Percentiles rank a stretch among this genome's conserved stretches.
Evolutionary conservation across 2,329 filamentous ascomycete genomes (phyloP).

Genomic region (Leptographium procerum): DNA sequence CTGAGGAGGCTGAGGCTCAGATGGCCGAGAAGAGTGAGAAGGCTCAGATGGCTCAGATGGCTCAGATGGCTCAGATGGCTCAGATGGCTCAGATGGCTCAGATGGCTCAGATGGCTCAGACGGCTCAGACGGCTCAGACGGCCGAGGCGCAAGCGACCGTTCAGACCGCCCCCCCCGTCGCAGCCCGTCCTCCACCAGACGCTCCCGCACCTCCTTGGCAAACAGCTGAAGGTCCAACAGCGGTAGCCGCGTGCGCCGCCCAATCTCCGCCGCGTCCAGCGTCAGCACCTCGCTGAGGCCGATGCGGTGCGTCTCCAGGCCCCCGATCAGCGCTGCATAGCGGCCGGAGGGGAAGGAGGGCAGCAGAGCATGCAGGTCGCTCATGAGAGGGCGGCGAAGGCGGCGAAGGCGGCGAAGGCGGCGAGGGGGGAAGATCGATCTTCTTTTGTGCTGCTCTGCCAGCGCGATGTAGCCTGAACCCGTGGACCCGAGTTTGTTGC

Average conservation of each 20-base stretch:
- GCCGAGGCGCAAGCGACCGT: constrained; percentile 9
- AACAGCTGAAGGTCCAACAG: constrained; percentile 69
- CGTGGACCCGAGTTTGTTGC: too few relatives aligned
- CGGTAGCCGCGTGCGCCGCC: constrained; percentile 74
- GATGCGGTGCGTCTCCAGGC: constrained; percentile 66
- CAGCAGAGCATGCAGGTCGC: constrained; percentile 73
- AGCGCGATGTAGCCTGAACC: too few relatives aligned
- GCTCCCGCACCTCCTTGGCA: constrained; percentile 21
- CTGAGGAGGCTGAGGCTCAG: constrained; percentile 51
- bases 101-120: too few relatives aligned
- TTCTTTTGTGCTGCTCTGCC: too few relatives aligned
- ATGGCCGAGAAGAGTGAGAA: constrained; percentile 69
- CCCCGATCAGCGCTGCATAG: constrained; percentile 65
- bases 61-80: too few relatives aligned
- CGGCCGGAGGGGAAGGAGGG: constrained; percentile 61
- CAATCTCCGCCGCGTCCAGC: constrained; percentile 70
- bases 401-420: too few relatives aligned
- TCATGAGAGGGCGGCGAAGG: constrained; percentile 42
- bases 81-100: too few relatives aligned
- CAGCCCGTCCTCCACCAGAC: constrained; percentile 38
- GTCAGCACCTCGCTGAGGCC: constrained; percentile 77
- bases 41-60: constrained; percentile 92
- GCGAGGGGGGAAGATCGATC: too few relatives aligned
- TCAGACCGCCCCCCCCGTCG: not conserved
- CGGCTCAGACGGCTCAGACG: constrained; percentile 25